These are phyloP conservation scores for Ophiostoma angusticollis DNA, from an alignment of 2,329 filamentous ascomycete species.

Conservation along the genomic window DNA sequence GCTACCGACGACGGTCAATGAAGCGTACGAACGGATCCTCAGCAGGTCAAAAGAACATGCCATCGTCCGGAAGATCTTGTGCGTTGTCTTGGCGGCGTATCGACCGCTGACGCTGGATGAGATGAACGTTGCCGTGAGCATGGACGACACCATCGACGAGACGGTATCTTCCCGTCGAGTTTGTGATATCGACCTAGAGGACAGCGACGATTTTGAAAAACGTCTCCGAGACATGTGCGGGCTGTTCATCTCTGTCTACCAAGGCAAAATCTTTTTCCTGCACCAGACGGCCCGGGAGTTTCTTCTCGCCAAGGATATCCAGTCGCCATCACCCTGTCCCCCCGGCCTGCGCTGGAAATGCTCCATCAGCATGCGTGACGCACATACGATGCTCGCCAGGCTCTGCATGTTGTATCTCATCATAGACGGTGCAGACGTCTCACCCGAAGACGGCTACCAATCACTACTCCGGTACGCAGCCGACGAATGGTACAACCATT, in stretches of 20 bases:
- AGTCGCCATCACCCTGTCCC: constrained; percentile 1
- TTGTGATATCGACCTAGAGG: constrained; percentile 15
- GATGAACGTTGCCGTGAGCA: constrained; percentile 19
- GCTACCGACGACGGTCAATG: constrained; percentile 15
- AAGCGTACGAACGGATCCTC: constrained; percentile 15
- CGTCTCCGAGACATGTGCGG: constrained; percentile 18
- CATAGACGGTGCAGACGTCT: constrained; percentile 6
- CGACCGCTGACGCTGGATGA: constrained; percentile 18
- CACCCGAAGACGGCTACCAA: neutral
- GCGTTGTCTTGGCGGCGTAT: constrained; percentile 17
- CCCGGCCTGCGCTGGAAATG: constrained; percentile 15
- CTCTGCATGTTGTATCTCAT: constrained; percentile 15
- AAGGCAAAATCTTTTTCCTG: constrained; percentile 19
- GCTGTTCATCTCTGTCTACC: constrained; percentile 19
- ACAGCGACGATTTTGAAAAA: constrained; percentile 12
- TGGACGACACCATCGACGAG: neutral
- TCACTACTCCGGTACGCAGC: constrained; percentile 16
- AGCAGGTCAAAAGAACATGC: constrained; percentile 7
- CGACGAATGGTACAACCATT: constrained; percentile 14
- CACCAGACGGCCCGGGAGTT: constrained; percentile 23
- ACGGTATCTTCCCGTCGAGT: neutral
- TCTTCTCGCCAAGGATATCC: constrained; percentile 13
- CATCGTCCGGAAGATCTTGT: constrained; percentile 14
- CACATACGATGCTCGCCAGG: constrained; percentile 15
- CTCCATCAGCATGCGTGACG: constrained; percentile 13